Evolutionary conservation across 2,329 filamentous ascomycete genomes (phyloP).

Genomic region (Penicillium sp.): DNA sequence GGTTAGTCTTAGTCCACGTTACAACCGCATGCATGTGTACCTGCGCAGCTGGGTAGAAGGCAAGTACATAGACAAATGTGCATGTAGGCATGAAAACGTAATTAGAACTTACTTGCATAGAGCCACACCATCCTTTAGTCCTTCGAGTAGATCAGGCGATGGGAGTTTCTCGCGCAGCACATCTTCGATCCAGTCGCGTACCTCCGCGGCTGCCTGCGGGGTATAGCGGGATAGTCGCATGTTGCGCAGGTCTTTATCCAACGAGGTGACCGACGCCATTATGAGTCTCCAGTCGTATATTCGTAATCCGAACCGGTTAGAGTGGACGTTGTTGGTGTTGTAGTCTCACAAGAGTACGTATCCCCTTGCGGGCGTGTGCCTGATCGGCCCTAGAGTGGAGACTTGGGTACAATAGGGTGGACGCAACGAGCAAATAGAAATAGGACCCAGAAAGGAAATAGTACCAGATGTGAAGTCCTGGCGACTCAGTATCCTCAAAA

Average conservation of each 20-base stretch:
- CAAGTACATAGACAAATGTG: background rate
- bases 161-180: constrained; percentile 72
- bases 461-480: background rate
- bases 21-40: background rate
- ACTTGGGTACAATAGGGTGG: constrained; percentile 20
- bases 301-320: background rate
- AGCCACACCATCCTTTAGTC: constrained; percentile 84
- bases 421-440: background rate
- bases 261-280: constrained; percentile 91
- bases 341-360: constrained; percentile 6
- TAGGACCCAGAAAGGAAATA: background rate
- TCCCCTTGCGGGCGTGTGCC: constrained; percentile 22
- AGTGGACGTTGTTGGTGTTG: background rate
- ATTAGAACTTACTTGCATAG: constrained; percentile 74
- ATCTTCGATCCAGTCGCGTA: constrained; percentile 80
- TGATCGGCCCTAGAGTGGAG: constrained; percentile 20
- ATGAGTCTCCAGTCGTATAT: constrained; percentile 11
- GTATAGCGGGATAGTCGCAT: constrained; percentile 93
- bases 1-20: constrained; percentile 25
- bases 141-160: constrained; percentile 75
- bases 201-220: constrained; percentile 83
- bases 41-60: background rate
- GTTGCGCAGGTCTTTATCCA: constrained; percentile 94
- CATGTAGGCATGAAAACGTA: background rate
- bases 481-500: background rate